Conservation (phyloP, 352 stramenopile genomes). For the Phytophthora europaea region DNA sequence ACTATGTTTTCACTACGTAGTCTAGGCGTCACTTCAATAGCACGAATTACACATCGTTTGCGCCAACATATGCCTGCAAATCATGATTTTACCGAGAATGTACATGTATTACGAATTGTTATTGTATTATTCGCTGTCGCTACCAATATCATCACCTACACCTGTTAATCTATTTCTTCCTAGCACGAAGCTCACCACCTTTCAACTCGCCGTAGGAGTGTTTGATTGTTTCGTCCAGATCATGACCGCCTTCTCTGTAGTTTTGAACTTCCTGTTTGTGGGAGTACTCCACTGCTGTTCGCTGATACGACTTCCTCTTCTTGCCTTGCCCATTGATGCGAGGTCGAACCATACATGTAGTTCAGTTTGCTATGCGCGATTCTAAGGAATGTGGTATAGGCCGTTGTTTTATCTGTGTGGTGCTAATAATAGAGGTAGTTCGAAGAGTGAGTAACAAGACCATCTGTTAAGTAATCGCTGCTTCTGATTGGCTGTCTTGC, state of each 20-base stretch:
- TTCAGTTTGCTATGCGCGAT: not conserved
- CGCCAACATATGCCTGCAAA: no score
- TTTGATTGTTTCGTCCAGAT: not conserved
- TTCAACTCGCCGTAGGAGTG: not conserved
- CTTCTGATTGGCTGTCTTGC: not conserved
- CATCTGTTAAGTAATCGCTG: not conserved
- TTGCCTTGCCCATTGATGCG: conserved; percentile 5
- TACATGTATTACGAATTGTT: no score
- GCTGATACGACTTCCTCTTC: not conserved
- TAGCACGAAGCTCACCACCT: not conserved
- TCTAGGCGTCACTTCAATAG: no score
- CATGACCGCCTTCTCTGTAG: not conserved
- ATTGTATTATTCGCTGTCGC: no score
- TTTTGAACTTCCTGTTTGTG: not conserved
- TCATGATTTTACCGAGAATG: no score
- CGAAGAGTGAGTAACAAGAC: not conserved
- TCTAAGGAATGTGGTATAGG: not conserved
- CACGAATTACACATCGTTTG: no score
- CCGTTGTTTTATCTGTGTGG: conserved; percentile 1
- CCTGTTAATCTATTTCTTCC: not conserved
- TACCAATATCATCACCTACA: no score
- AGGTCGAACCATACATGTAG: not conserved
- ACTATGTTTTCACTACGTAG: no score
- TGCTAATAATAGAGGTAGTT: conserved; percentile 1
- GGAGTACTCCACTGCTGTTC: not conserved